Conservation (phyloP, 2,329 filamentous ascomycete genomes). For the Lachnellula subtilissima region DNA sequence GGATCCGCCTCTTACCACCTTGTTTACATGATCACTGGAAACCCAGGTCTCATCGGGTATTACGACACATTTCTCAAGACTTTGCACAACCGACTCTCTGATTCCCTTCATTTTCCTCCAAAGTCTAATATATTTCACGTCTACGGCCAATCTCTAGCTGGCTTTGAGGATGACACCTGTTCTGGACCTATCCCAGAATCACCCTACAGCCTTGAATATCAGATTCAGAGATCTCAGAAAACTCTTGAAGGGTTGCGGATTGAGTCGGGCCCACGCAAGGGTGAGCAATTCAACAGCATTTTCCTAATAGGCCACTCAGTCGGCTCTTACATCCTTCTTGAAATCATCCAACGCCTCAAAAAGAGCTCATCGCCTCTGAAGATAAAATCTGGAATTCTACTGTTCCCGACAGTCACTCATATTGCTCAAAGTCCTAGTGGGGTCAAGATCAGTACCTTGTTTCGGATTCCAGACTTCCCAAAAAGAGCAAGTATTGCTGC, state of each 20-base stretch:
- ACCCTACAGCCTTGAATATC: slow-evolving; percentile 45
- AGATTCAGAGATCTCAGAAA: slow-evolving; percentile 37
- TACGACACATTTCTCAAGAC: slow-evolving; percentile 62
- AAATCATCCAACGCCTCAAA: slow-evolving; percentile 49
- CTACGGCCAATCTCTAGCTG: slow-evolving; percentile 53
- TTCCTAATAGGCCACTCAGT: slow-evolving; percentile 71
- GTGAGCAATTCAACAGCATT: slow-evolving; percentile 49
- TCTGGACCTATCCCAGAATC: slow-evolving; percentile 36
- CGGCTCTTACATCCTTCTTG: slow-evolving; percentile 66
- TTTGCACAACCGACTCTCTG: slow-evolving; percentile 50
- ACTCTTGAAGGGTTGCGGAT: slow-evolving; percentile 20
- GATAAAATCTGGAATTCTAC: slow-evolving; percentile 50
- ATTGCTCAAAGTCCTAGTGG: slow-evolving; percentile 61
- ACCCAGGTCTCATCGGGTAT: slow-evolving; percentile 71
- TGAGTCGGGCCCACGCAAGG: slow-evolving; percentile 27
- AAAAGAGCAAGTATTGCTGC: slow-evolving; percentile 18
- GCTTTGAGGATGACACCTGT: slow-evolving; percentile 47
- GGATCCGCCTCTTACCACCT: slow-evolving; percentile 35
- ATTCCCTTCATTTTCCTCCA: slow-evolving; percentile 29
- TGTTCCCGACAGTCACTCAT: slow-evolving; percentile 73
- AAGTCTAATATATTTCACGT: slow-evolving; percentile 38
- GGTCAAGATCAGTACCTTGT: slow-evolving; percentile 43
- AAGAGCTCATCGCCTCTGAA: slow-evolving; percentile 9
- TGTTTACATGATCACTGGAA: slow-evolving; percentile 70
- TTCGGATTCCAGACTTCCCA: slow-evolving; percentile 31